Evolutionary conservation across 2,329 filamentous ascomycete genomes (phyloP).

Genomic region (Calcarisporium arbuscula): DNA sequence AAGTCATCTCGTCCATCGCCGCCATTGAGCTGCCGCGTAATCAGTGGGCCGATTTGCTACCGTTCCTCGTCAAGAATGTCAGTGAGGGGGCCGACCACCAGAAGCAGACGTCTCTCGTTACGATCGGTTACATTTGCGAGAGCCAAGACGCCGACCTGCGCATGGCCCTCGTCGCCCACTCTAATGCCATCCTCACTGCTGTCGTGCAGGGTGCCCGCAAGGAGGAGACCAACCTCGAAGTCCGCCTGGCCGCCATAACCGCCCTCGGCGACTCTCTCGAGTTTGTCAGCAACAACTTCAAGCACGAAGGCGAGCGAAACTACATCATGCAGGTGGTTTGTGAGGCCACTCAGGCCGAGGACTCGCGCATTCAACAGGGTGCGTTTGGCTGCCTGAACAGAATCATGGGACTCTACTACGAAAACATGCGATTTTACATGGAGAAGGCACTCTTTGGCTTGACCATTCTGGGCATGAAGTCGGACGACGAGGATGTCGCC

Average conservation of each 20-base stretch:
- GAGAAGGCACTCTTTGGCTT: conserved; percentile 98
- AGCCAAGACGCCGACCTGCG: conserved; percentile 84
- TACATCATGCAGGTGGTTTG: conserved; percentile 99
- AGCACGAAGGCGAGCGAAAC: conserved; percentile 97
- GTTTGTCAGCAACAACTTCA: conserved; percentile 97
- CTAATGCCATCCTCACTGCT: conserved; percentile 94
- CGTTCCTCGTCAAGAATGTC: conserved; percentile 83
- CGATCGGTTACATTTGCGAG: conserved; percentile 99
- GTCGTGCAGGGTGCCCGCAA: conserved; percentile 96
- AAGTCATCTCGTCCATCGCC: conserved; percentile 92
- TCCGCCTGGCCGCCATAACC: conserved; percentile 86
- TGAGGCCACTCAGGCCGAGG: conserved; percentile 92
- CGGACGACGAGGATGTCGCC: conserved; percentile 91
- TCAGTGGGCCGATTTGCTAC: conserved; percentile 92
- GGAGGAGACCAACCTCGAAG: conserved; percentile 87
- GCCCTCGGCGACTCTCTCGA: conserved; percentile 94
- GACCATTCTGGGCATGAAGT: conserved; percentile 98
- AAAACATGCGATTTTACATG: conserved; percentile 99
- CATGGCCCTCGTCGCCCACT: conserved; percentile 74
- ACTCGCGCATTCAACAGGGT: conserved; percentile 87
- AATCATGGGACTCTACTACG: conserved; percentile 98
- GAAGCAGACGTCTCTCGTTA: conserved; percentile 89
- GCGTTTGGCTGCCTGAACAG: conserved; percentile 96
- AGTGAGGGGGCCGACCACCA: conserved; percentile 78
- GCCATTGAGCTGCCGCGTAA: conserved; percentile 88